These are phyloP conservation scores for Aspergillus pseudonomiae DNA, from an alignment of 2,329 filamentous ascomycete species.

Conservation along the genomic window DNA sequence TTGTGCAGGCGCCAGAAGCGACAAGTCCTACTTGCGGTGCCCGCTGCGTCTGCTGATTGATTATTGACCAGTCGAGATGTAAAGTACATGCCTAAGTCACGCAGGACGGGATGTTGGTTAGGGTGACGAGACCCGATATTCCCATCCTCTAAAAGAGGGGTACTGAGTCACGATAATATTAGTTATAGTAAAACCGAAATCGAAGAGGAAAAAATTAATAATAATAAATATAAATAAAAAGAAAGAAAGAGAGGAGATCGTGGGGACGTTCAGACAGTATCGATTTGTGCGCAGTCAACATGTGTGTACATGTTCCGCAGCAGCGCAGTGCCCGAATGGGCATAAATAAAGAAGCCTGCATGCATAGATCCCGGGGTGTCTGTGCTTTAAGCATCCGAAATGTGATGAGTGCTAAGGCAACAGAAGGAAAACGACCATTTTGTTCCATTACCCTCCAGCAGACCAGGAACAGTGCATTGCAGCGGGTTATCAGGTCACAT, in stretches of 20 bases:
- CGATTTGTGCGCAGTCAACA: background rate
- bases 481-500: background rate
- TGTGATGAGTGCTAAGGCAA: background rate
- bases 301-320: background rate
- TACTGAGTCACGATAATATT: background rate
- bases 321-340: background rate
- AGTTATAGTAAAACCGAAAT: background rate
- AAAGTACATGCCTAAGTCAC: conserved; percentile 1
- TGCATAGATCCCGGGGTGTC: background rate
- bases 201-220: background rate
- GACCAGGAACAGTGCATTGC: background rate
- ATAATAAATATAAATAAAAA: background rate
- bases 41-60: background rate
- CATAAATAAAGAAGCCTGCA: background rate
- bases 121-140: background rate
- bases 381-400: background rate
- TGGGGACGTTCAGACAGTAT: background rate
- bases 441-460: background rate
- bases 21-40: conserved; percentile 3
- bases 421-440: background rate
- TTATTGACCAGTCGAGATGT: background rate
- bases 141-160: background rate
- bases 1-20: conserved; percentile 22
- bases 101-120: conserved; percentile 7
- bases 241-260: background rate